Percentiles rank a stretch among this genome's conserved stretches.
phyloP scores from a whole-genome alignment of 352 stramenopile genomes.

The Blastocystis sp. region DNA sequence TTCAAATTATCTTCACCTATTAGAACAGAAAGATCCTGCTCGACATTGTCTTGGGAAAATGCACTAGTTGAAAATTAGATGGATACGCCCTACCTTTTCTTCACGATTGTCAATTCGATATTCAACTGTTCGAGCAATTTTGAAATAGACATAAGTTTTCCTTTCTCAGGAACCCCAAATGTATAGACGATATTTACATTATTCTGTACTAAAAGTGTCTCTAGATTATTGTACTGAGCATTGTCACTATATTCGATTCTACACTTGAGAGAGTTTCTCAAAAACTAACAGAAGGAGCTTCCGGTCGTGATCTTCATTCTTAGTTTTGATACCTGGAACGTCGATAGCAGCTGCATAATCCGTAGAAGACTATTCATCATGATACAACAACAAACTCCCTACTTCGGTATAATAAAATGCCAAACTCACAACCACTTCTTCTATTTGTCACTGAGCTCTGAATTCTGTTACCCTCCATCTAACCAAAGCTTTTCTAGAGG shows the following conservation, averaged over 20 bases:
- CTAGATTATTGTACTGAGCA: slow-evolving; percentile 60
- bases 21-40: slow-evolving; percentile 38
- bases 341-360: slow-evolving; percentile 37
- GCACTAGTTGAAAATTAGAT: neutral
- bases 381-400: neutral
- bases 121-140: slow-evolving; percentile 50
- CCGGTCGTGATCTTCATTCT: neutral
- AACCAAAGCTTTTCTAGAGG: neutral
- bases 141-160: slow-evolving; percentile 26
- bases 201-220: slow-evolving; percentile 60
- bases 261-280: neutral
- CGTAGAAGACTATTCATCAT: neutral
- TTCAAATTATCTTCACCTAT: slow-evolving; percentile 52
- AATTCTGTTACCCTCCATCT: neutral
- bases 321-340: neutral
- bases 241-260: slow-evolving; percentile 64
- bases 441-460: neutral
- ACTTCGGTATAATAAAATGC: slow-evolving; percentile 41
- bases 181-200: slow-evolving; percentile 49
- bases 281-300: slow-evolving; percentile 4
- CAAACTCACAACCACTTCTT: slow-evolving; percentile 24
- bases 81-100: neutral
- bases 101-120: slow-evolving; percentile 19
- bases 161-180: slow-evolving; percentile 31
- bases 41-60: neutral